Conservation (phyloP, 306 rosid species). For the Phaseolus lunatus region DNA sequence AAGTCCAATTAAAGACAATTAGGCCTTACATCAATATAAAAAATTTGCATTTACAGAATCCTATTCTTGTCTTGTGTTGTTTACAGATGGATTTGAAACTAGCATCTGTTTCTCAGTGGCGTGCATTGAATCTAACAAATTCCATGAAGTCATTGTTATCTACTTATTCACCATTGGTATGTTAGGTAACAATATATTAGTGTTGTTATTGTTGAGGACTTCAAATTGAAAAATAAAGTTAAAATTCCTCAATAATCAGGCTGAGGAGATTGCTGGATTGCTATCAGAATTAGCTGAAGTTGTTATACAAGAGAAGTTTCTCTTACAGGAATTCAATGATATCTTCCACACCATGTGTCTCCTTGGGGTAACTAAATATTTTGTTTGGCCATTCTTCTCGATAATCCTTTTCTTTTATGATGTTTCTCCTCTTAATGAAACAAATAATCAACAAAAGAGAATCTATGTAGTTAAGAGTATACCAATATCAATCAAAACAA, state of each 20-base stretch:
- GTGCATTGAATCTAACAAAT: slow-evolving; percentile 56
- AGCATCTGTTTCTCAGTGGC: slow-evolving; percentile 39
- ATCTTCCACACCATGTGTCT: slow-evolving; percentile 49
- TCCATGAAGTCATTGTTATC: slow-evolving; percentile 51
- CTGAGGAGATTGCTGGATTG: slow-evolving; percentile 49
- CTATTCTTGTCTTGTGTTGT: not conserved
- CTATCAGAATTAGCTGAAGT: slow-evolving; percentile 68
- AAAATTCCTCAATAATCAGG: slow-evolving; percentile 52
- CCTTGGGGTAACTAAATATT: slow-evolving; percentile 60
- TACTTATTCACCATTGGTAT: slow-evolving; percentile 54
- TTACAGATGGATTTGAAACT: slow-evolving; percentile 55
- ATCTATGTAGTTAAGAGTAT: no score
- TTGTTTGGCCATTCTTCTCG: not conserved
- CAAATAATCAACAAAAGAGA: no score
- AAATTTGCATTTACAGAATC: not conserved
- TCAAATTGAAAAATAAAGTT: not conserved
- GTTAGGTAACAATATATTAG: not conserved
- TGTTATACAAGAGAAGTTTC: slow-evolving; percentile 67
- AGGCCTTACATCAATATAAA: not conserved
- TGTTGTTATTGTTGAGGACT: not conserved
- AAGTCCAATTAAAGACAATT: slow-evolving; percentile 1
- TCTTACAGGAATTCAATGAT: slow-evolving; percentile 63
- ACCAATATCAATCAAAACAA: no score
- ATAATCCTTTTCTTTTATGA: no score
- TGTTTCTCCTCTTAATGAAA: no score